phyloP scores from a whole-genome alignment of 148 eudicot genomes.

The Selenicereus undatus region DNA sequence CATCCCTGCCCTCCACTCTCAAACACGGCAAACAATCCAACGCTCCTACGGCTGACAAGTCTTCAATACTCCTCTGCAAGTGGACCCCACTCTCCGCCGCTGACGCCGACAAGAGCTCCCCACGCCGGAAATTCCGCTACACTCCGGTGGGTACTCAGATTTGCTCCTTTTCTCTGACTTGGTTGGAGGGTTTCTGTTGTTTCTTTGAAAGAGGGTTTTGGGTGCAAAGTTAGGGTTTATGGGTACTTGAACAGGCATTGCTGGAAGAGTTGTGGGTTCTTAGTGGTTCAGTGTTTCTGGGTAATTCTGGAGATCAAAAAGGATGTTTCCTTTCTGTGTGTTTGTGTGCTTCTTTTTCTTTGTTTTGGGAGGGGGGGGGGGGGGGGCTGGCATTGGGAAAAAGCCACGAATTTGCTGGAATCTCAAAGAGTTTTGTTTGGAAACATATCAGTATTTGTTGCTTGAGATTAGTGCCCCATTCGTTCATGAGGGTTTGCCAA shows the following conservation, averaged over 20 bases:
- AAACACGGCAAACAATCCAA: slow-evolving; percentile 25
- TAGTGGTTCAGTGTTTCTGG: too few species aligned
- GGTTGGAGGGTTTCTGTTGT: neutral
- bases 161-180: neutral
- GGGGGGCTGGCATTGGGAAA: neutral
- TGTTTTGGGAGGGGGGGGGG: neutral
- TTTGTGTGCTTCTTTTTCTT: neutral
- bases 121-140: slow-evolving; percentile 54
- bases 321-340: neutral
- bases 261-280: neutral
- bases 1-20: slow-evolving; percentile 25
- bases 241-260: neutral
- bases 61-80: slow-evolving; percentile 44
- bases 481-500: too few species aligned
- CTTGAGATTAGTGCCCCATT: too few species aligned
- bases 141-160: slow-evolving; percentile 43
- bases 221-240: slow-evolving; percentile 18
- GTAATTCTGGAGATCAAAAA: too few species aligned
- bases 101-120: slow-evolving; percentile 17
- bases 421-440: neutral
- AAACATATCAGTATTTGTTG: neutral
- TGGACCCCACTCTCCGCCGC: slow-evolving; percentile 58
- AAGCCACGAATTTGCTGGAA: neutral
- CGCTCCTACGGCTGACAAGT: neutral
- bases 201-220: neutral